Conservation (phyloP, 495 filamentous ascomycete genomes). For the Penicillium waksmanii region DNA sequence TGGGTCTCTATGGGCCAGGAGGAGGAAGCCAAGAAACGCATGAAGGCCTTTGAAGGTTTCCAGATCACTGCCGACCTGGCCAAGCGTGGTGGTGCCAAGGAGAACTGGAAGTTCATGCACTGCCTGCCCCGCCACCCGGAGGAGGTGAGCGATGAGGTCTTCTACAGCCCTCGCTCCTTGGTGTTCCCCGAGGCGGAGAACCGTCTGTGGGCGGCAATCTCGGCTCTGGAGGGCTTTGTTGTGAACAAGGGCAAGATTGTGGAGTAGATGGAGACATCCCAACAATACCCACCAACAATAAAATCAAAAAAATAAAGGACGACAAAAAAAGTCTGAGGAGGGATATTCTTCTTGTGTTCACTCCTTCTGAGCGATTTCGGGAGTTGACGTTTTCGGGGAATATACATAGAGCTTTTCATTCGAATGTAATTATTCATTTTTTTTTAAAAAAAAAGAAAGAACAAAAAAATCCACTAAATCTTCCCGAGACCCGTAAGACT, state of each 20-base stretch:
- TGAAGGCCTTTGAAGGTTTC: constrained; percentile 85
- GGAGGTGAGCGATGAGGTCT: constrained; percentile 93
- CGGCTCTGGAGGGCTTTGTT: constrained; percentile 85
- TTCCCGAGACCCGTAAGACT: neutral
- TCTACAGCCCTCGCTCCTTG: constrained; percentile 78
- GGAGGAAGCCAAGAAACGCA: constrained; percentile 70
- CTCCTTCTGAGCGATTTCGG: constrained; percentile 4
- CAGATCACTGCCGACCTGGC: constrained; percentile 86
- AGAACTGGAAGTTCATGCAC: constrained; percentile 97
- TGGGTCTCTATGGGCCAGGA: constrained; percentile 99
- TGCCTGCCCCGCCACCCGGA: constrained; percentile 93
- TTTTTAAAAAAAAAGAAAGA: neutral
- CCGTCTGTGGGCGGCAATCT: constrained; percentile 85
- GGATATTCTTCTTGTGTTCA: constrained; percentile 1
- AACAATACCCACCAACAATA: neutral
- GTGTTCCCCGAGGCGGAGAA: constrained; percentile 97
- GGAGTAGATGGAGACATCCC: constrained; percentile 33
- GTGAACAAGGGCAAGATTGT: constrained; percentile 81
- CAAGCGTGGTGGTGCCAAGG: constrained; percentile 81
- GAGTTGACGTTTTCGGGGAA: constrained; percentile 1
- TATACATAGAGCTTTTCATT: constrained; percentile 7
- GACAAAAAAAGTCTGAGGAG: neutral
- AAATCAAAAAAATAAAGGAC: neutral
- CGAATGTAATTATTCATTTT: constrained; percentile 9
- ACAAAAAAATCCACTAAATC: neutral